These are phyloP conservation scores for Cutaneotrichosporon mucoides DNA, from an alignment of 1,284 basidiomycete species.

Conservation along the genomic window DNA sequence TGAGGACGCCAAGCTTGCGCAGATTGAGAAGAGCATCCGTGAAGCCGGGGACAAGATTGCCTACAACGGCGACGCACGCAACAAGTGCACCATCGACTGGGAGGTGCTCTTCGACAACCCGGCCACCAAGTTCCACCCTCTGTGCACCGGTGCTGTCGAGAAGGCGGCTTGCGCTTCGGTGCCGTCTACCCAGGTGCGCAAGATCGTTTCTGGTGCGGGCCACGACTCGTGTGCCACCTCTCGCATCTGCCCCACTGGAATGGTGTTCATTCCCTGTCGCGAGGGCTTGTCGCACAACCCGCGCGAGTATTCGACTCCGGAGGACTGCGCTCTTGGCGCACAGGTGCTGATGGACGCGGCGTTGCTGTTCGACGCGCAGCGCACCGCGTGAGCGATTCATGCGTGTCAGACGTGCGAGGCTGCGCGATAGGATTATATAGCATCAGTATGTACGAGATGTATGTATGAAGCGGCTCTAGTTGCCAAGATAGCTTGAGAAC, in stretches of 20 bases:
- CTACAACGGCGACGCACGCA: not conserved
- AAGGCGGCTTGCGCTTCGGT: conserved; percentile 6
- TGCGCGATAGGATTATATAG: too few species aligned
- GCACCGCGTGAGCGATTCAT: not conserved
- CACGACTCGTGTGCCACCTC: conserved; percentile 25
- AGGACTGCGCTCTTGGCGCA: conserved; percentile 22
- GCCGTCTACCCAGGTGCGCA: not conserved
- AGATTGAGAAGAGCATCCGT: conserved; percentile 17
- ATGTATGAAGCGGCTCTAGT: too few species aligned
- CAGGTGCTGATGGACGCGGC: conserved; percentile 24
- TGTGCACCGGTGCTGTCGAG: conserved; percentile 14
- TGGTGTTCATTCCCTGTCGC: conserved; percentile 35
- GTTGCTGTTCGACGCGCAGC: conserved; percentile 15
- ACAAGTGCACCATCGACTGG: conserved; percentile 5
- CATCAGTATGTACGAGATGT: too few species aligned
- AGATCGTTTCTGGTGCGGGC: conserved; percentile 21
- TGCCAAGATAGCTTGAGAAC: too few species aligned
- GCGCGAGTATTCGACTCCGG: conserved; percentile 24
- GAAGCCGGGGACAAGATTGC: conserved; percentile 1
- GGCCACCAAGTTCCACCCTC: conserved; percentile 10
- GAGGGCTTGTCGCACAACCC: conserved; percentile 32
- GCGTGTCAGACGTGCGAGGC: too few species aligned
- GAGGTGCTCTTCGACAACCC: conserved; percentile 13
- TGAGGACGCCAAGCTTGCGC: conserved; percentile 11
- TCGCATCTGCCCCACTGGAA: conserved; percentile 26